Percentiles rank a stretch among this genome's conserved stretches.
phyloP scores from a whole-genome alignment of 73 alveolate species.

The Blepharisma japonicum region DNA sequence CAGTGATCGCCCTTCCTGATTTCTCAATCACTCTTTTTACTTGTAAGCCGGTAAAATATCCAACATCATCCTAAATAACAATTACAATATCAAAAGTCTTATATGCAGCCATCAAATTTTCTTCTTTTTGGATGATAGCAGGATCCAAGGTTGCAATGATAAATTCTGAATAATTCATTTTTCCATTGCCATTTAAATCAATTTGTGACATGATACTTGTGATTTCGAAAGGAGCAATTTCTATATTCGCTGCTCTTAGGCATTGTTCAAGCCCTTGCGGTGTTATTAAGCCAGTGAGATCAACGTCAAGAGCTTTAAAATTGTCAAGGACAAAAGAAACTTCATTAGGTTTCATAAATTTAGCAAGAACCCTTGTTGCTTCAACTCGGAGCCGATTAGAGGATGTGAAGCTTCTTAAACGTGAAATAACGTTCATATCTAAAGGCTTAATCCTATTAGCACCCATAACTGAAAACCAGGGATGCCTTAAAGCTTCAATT shows the following conservation, averaged over 20 bases:
- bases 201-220: not conserved
- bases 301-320: too few relatives aligned
- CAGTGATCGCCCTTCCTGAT: conserved; percentile 5
- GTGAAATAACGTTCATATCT: too few relatives aligned
- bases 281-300: too few relatives aligned
- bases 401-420: too few relatives aligned
- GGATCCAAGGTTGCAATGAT: conserved; percentile 62
- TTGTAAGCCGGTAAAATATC: conserved; percentile 69
- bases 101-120: conserved; percentile 54
- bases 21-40: conserved; percentile 38
- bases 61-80: conserved; percentile 62
- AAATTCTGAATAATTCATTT: conserved; percentile 67
- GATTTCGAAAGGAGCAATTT: too few relatives aligned
- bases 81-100: conserved; percentile 32
- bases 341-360: too few relatives aligned
- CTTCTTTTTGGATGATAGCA: conserved; percentile 47
- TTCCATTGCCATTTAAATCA: conserved; percentile 66
- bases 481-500: conserved; percentile 51
- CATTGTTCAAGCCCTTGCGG: too few relatives aligned
- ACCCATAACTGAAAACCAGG: conserved; percentile 46
- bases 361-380: too few relatives aligned
- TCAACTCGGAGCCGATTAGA: too few relatives aligned
- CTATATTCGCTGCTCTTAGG: too few relatives aligned
- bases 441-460: not conserved
- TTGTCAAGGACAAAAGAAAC: too few relatives aligned